A percentile compares a stretch with the other conserved stretches of the same genome.
Conservation (phyloP, 306 rosid species). For the Medicago truncatula region MtrunA17r5.0-ANR NC_053044.1:23969001-23969500, state of each 20-base stretch:
- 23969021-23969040: slow-evolving; percentile 56
- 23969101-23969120: slow-evolving; percentile 55
- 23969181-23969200: slow-evolving; percentile 13
- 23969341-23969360: not conserved
- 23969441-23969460: too few relatives aligned
- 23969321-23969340: not conserved
- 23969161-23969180: slow-evolving; percentile 62
- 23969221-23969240: too few relatives aligned
- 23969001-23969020: slow-evolving; percentile 45
- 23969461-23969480: not conserved
- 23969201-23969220: too few relatives aligned
- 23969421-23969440: too few relatives aligned
- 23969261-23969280: too few relatives aligned
- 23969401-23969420: not conserved
- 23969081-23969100: slow-evolving; percentile 53
- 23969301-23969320: too few relatives aligned
- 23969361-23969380: not conserved
- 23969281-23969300: too few relatives aligned
- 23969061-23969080: slow-evolving; percentile 58
- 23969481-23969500: not conserved
- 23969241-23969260: not conserved
- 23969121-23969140: slow-evolving; percentile 66
- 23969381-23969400: not conserved
- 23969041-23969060: slow-evolving; percentile 32
- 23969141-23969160: slow-evolving; percentile 46